Base-by-base conservation (phyloP, 129 eudicot genomes). In the Deinandra increscens region DNA sequence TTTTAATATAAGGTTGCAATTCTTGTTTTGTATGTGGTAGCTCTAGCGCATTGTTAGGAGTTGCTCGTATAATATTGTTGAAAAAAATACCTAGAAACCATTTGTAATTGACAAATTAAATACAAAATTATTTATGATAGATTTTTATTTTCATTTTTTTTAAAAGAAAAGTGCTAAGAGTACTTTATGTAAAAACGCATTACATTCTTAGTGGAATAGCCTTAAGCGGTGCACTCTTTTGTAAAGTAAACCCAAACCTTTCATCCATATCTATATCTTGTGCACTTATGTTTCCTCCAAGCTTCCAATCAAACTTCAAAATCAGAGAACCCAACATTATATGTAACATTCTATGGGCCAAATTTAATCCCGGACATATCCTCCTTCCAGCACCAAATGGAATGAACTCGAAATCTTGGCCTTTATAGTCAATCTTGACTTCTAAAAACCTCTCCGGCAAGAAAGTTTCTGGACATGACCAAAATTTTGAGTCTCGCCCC, bases 371-470 rank as follows among this genome's bases (percentile, higher is more conserved):
- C 0, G 71, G 80, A 55, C 90, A 79, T 2, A 75, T 78, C 43
- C 86, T 81, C 38, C 89, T 60, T 0, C 86, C 89, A 0, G 61
- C 45, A 10, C 84, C 89, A 68, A 78, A 75, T 15, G 89, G 83
- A 68, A 75, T 78, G 15, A 84, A 69, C 73, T 78, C 80, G 5
- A 75, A 84, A 68, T 78, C 15, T 12, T 72, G 84, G 20, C 89
- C 89, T 26, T 50, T 66, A 43, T 55, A 76, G 48, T 81, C 78
- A 0, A 50, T 45, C 13, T 72, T 58, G 3, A 36, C 48, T 1
- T 62, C 68, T 38, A 73, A 26, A 66, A 85, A 82, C 42, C 87
- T 76, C 31, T 82, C 87, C 0, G 90, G 85, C 42, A 60, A 42
- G 44, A 85, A 85, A 0, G 13, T 26, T 22, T 78, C 77, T 12